phyloP scores from a whole-genome alignment of 164 flowering plant genomes.

The Aristolochia contorta region DNA sequence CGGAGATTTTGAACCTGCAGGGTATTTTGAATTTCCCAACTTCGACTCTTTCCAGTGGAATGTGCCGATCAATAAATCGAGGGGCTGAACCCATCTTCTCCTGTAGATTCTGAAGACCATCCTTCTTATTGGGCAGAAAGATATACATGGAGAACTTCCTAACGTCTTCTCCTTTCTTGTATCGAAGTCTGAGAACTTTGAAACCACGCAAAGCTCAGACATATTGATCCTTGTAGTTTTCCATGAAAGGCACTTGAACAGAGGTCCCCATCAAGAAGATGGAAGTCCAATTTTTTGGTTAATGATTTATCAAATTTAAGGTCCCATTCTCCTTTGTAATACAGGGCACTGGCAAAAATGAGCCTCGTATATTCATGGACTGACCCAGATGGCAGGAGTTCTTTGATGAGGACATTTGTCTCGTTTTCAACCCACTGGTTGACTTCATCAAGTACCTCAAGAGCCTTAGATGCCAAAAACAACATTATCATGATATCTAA shows the following conservation, averaged over 20 bases:
- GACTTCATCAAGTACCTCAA: conserved; percentile 43
- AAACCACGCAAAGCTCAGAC: conserved; percentile 38
- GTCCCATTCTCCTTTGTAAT: conserved; percentile 71
- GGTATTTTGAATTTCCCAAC: conserved; percentile 58
- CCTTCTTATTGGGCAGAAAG: conserved; percentile 53
- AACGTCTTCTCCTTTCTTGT: conserved; percentile 50
- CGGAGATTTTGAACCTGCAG: conserved; percentile 55
- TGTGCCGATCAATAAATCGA: conserved; percentile 38
- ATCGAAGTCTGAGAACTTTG: conserved; percentile 56
- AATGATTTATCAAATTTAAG: conserved; percentile 43
- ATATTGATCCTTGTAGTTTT: conserved; percentile 46
- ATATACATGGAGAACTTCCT: conserved; percentile 60
- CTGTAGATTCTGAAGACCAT: conserved; percentile 43
- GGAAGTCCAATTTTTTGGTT: conserved; percentile 44
- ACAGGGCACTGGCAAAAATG: conserved; percentile 63
- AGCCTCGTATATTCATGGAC: conserved; percentile 45
- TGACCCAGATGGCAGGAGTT: conserved; percentile 58
- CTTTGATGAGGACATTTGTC: conserved; percentile 60
- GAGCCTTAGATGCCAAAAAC: conserved; percentile 31
- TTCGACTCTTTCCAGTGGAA: conserved; percentile 31
- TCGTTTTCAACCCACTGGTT: conserved; percentile 62
- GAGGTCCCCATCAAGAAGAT: conserved; percentile 47
- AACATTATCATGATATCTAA: conserved; percentile 2
- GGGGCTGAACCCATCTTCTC: conserved; percentile 41
- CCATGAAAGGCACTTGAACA: conserved; percentile 59